phyloP scores from a whole-genome alignment of 1,139 yeast genomes.

The Debaryomyces coudertii region DNA sequence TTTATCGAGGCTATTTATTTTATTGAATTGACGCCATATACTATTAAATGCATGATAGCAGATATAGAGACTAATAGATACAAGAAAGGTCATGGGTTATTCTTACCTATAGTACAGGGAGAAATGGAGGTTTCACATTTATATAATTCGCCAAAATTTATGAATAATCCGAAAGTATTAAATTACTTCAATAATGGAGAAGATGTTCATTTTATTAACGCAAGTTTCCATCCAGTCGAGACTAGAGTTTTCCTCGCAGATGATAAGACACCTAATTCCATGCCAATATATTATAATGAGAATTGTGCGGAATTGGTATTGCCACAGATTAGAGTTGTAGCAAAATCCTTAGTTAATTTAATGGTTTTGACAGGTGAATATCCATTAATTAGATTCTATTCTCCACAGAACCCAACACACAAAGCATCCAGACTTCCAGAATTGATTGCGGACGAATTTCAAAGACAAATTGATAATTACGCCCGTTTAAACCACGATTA shows the following conservation, averaged over 20 bases:
- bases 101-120: slow-evolving; percentile 34
- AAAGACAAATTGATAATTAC: slow-evolving; percentile 71
- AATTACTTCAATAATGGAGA: slow-evolving; percentile 37
- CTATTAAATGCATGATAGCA: slow-evolving; percentile 45
- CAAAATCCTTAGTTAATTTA: slow-evolving; percentile 64
- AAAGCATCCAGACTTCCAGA: slow-evolving; percentile 69
- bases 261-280: slow-evolving; percentile 50
- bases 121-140: slow-evolving; percentile 29
- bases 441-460: slow-evolving; percentile 74
- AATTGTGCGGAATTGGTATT: slow-evolving; percentile 65
- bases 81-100: slow-evolving; percentile 43
- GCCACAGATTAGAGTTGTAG: slow-evolving; percentile 60
- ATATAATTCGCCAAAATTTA: slow-evolving; percentile 32
- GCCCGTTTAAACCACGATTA: slow-evolving; percentile 69
- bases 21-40: slow-evolving; percentile 40
- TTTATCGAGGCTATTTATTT: slow-evolving; percentile 48
- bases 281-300: slow-evolving; percentile 74
- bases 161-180: slow-evolving; percentile 34
- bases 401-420: slow-evolving; percentile 47
- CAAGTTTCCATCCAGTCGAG: slow-evolving; percentile 40
- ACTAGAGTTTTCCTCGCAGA: slow-evolving; percentile 45
- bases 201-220: slow-evolving; percentile 30
- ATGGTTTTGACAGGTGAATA: slow-evolving; percentile 85
- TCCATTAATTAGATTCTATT: slow-evolving; percentile 78
- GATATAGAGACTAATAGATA: slow-evolving; percentile 44